Base-by-base conservation (phyloP, 2,329 filamentous ascomycete species). In the Alternaria dauci region DNA sequence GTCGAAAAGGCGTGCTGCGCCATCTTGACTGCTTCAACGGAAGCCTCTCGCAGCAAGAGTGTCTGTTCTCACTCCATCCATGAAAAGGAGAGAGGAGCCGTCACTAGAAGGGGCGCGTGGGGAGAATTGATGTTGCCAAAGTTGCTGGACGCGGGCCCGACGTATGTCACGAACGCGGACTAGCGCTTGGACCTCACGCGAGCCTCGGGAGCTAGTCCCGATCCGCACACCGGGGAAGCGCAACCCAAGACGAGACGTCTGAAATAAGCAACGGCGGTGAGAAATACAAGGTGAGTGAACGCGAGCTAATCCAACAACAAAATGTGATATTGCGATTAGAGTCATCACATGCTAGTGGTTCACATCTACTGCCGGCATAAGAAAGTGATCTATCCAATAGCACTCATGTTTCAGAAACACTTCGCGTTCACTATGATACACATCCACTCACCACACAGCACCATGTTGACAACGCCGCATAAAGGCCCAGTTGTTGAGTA, bases 1-100 rank as follows among this genome's bases (percentile, higher is more conserved):
- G 69, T 63, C 59, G 70, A 69, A 64, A 73, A 63, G 48, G 71
- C 63, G 63, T 74, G 76, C 71, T 77, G 74, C 68, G 72, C 72
- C 76, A 78, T 78, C 55, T 67, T 75, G 71, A 69, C 66, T 69
- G 68, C 72, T 76, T 77, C 75, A 77, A 71, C 72, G 64, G 68
- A 70, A 72, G 73, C 73, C 66, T 68, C 65, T 71, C 65, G 65
- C 73, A 69, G 70, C 62, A 63, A 65, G 63, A 61, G 63, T 60
- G 55, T 50, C 39, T 30, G 52, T 58, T 60, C 53, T 63, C 57
- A 62, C 48, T 67, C 61, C 71, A 71, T 75, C 76, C 76, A 78
- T 78, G 71, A 67, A 76, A 70, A 66, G 69, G 69, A 63, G 41
- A 61, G 38, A 66, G 63, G 64, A 57, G 42, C 26, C 44, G 61